Conservation (phyloP, 352 stramenopile genomes). For the Plasmopara halstedii region DNA sequence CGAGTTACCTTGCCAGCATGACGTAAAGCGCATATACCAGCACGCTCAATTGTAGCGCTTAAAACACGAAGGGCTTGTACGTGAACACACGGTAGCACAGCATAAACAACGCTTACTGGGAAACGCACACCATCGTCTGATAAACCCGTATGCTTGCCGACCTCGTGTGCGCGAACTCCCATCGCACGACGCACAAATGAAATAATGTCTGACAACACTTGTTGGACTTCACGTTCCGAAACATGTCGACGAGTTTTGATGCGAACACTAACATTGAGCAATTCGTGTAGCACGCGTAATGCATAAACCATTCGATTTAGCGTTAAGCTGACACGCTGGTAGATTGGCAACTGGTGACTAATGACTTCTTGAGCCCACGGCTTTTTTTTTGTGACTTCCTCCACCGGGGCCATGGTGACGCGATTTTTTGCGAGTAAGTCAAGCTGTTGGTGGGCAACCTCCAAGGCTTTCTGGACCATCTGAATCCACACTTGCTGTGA, state of each 20-base stretch:
- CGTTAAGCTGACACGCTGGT: slow-evolving; percentile 44
- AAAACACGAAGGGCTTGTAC: slow-evolving; percentile 36
- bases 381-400: slow-evolving; percentile 41
- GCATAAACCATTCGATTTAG: slow-evolving; percentile 34
- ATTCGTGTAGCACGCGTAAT: slow-evolving; percentile 29
- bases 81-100: slow-evolving; percentile 52
- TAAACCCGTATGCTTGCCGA: slow-evolving; percentile 74
- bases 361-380: slow-evolving; percentile 43
- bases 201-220: slow-evolving; percentile 49
- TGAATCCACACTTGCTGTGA: slow-evolving; percentile 55
- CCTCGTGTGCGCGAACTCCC: slow-evolving; percentile 51
- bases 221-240: slow-evolving; percentile 71
- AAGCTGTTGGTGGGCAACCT: slow-evolving; percentile 56
- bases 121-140: slow-evolving; percentile 73
- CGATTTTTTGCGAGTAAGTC: slow-evolving; percentile 60
- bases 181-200: slow-evolving; percentile 51
- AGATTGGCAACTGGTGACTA: slow-evolving; percentile 36
- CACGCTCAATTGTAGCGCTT: slow-evolving; percentile 30
- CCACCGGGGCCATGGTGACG: slow-evolving; percentile 3
- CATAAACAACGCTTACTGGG: slow-evolving; percentile 65
- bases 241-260: slow-evolving; percentile 24
- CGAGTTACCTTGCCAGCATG: slow-evolving; percentile 59
- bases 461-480: slow-evolving; percentile 49
- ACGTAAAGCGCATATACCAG: slow-evolving; percentile 54
- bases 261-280: slow-evolving; percentile 32